Evolutionary conservation across 345 rosid genomes (phyloP), one percentile per base, ranked within the genome.

Genomic region (Gossypium rotundifolium): DNA sequence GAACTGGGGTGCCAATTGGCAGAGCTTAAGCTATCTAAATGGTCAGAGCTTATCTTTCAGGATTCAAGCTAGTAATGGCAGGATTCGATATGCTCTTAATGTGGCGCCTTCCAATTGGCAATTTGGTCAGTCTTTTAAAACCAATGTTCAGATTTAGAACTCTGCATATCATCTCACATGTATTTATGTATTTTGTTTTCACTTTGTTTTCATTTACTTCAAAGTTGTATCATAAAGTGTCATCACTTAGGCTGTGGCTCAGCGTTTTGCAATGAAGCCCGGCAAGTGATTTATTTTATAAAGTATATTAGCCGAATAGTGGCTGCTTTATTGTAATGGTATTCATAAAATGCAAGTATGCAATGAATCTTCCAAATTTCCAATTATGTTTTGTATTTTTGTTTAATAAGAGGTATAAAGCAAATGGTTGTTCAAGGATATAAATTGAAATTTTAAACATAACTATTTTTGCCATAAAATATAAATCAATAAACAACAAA

Each of bases 1-100:
- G 78, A 92, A 92, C 65, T 92, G 89, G 92, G 95, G 92, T 33
- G 74, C 78, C 10, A 87, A 86, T 40, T 90, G 91, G 97, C 96
- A 88, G 75, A 89, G 96, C 82, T 79, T 82, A 7, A 82, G 81
- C 76, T 85, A 85, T 79, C 87, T 88, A 52, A 92, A 84, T 5
- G 90, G 91, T 4, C 95, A 90, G 76, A 83, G 83, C 76, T 78
- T 90, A 74, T 92, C 91, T 38, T 87, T 87, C 78, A 81, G 83
- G 77, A 71, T 92, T 70, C 83, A 84, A 76, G 70, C 83, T 53
- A 84, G 85, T 80, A 54, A 88, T 18, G 91, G 92, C 1, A 79
- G 7, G 60, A 82, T 65, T 52, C 42, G 63, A 51, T 86, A 88
- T 11, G 88, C 89, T 45, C 77, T 75, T 10, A 74, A 83, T 25